Evolutionary conservation across 2,329 filamentous ascomycete species (phyloP), one percentile per base, ranked within the genome.

Genomic region (Alternaria consortialis): DNA sequence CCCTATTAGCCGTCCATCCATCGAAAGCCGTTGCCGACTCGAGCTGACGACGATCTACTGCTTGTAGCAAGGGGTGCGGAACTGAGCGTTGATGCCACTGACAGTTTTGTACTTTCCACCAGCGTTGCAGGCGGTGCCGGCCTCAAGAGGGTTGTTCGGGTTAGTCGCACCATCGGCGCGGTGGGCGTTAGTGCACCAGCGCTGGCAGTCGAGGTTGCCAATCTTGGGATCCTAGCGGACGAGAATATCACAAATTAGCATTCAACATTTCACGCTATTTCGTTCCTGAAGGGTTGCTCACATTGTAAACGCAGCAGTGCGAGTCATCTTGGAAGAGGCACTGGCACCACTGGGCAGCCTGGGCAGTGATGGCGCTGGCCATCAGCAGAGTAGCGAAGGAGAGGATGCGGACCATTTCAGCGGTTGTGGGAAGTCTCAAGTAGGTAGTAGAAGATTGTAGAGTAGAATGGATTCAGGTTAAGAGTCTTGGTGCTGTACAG

Each of bases 181-280:
- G 44, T 42, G 54, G 37, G 44, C 54, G 36, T 56, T 50, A 9
- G 53, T 56, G 53, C 53, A 56, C 53, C 53, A 56, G 53, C 53
- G 53, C 32, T 48, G 42, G 53, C 53, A 56, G 53, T 56, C 53
- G 32, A 56, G 53, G 32, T 56, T 29, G 25, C 53, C 53, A 25
- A 56, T 48, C 43, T 13, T 15, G 12, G 32, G 32, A 29, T 56
- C 53, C 53, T 56, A 17, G 13, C 12, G 20, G 11, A 27, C 13
- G n/a, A 39, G 29, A 32, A 17, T 13, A 47, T 47, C 15, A 12
- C 27, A 25, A 23, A 31, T 56, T 27, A 56, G 53, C 27, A 50
- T 34, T 23, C 25, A 40, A 42, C 5, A 50, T 48, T 25, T 25
- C 15, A 50, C 12, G 15, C 4, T 27, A 4, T 43, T 23, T 5